phyloP scores from a whole-genome alignment of 305 asterid genomes.

The Stenogyne calaminthoides region DNA sequence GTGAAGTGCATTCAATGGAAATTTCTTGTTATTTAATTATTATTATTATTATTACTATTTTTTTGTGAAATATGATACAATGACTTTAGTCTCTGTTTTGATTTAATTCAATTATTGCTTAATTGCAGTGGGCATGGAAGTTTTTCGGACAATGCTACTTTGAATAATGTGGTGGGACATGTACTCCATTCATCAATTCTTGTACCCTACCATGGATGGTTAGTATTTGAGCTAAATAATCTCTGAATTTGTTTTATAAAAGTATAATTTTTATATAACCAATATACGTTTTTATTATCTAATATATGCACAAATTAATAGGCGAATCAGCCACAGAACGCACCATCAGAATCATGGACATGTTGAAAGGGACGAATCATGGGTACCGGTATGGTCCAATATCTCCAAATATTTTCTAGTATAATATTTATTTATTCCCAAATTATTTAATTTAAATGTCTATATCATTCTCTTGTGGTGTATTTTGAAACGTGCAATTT shows the following conservation, averaged over 20 bases:
- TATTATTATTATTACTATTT: too few species aligned
- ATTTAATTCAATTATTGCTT: background rate
- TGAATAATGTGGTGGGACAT: conserved; percentile 86
- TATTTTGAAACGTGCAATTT: too few species aligned
- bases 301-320: conserved; percentile 13
- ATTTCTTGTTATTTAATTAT: background rate
- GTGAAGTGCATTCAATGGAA: background rate
- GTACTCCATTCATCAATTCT: conserved; percentile 87
- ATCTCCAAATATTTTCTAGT: background rate
- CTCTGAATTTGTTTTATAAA: too few species aligned
- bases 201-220: conserved; percentile 99
- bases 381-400: conserved; percentile 77
- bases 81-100: too few species aligned
- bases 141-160: conserved; percentile 61
- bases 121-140: conserved; percentile 93
- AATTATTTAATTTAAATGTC: background rate
- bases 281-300: background rate
- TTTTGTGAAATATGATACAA: too few species aligned
- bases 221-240: too few species aligned
- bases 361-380: conserved; percentile 90
- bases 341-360: conserved; percentile 99
- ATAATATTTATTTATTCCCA: background rate
- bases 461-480: too few species aligned
- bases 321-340: conserved; percentile 97
- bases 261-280: background rate